Conservation (phyloP, 1,284 basidiomycete species). For the Apiotrichum porosum region DNA sequence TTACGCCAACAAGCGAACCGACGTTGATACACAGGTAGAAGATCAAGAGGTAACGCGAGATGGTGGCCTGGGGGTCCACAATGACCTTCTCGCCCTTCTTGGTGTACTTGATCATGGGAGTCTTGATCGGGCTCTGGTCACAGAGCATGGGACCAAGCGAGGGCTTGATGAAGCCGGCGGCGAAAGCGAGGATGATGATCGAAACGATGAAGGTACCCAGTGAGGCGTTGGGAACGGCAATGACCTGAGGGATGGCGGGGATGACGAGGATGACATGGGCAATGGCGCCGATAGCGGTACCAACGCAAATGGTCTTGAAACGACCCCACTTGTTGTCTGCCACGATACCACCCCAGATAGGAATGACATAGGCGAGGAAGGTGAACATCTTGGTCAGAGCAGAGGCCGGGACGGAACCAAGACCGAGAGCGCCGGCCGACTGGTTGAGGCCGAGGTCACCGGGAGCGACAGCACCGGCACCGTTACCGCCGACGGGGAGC, state of each 20-base stretch:
- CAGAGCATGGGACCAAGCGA: constrained; percentile 43
- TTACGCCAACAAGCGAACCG: constrained; percentile 44
- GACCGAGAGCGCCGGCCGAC: constrained; percentile 56
- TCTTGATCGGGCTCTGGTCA: constrained; percentile 45
- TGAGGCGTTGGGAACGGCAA: constrained; percentile 24
- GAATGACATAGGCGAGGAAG: constrained; percentile 36
- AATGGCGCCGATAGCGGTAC: constrained; percentile 32
- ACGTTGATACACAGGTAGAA: constrained; percentile 45
- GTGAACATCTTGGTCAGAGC: constrained; percentile 30
- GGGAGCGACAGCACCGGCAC: constrained; percentile 64
- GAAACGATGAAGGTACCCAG: constrained; percentile 42
- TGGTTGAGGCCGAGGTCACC: constrained; percentile 55
- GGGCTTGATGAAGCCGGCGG: constrained; percentile 47
- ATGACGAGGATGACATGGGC: constrained; percentile 39
- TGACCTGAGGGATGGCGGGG: constrained; percentile 41
- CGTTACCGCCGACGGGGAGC: constrained; percentile 59
- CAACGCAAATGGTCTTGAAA: constrained; percentile 63
- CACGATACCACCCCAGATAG: constrained; percentile 53
- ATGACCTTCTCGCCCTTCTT: constrained; percentile 44
- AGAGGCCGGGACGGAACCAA: constrained; percentile 27
- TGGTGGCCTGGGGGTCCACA: constrained; percentile 42
- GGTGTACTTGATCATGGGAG: constrained; percentile 27
- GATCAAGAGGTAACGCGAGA: constrained; percentile 38
- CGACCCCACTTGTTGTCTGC: constrained; percentile 60
- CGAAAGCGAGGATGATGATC: constrained; percentile 44